phyloP scores from a whole-genome alignment of 2,329 filamentous ascomycete species.

The Stagonosporopsis chrysanthemi region DNA sequence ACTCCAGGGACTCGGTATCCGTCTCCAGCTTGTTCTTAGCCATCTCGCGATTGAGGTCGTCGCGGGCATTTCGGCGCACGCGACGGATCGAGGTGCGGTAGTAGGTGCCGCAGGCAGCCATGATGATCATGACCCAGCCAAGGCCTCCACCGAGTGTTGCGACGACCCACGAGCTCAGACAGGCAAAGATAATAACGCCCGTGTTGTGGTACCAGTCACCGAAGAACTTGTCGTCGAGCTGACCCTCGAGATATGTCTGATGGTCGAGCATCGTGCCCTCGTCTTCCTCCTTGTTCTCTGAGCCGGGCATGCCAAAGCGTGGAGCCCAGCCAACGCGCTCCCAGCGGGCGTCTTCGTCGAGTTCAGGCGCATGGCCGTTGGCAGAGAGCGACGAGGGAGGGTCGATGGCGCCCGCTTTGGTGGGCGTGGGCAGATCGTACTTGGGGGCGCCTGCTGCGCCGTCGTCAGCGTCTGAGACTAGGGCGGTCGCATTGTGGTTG shows the following conservation, averaged over 20 bases:
- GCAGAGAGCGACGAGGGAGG: conserved; percentile 56
- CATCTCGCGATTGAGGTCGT: conserved; percentile 90
- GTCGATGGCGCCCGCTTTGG: conserved; percentile 72
- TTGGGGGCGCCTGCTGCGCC: conserved; percentile 53
- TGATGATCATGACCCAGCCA: conserved; percentile 91
- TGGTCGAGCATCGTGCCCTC: conserved; percentile 81
- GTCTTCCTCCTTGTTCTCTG: conserved; percentile 61
- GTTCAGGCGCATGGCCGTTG: conserved; percentile 62
- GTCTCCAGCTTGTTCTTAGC: conserved; percentile 86
- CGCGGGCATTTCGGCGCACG: conserved; percentile 92
- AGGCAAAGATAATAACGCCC: conserved; percentile 91
- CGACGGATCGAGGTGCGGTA: conserved; percentile 94
- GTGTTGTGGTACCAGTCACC: conserved; percentile 99
- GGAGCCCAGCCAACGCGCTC: conserved; percentile 84
- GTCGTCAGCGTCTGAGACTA: conserved; percentile 75
- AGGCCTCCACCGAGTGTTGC: conserved; percentile 89
- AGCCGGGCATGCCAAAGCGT: conserved; percentile 69
- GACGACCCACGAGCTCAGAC: conserved; percentile 86
- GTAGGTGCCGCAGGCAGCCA: conserved; percentile 92
- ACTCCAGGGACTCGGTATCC: conserved; percentile 91
- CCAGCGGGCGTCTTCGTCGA: conserved; percentile 63
- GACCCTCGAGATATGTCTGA: conserved; percentile 83
- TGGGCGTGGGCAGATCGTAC: conserved; percentile 80
- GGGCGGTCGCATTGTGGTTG: conserved; percentile 69
- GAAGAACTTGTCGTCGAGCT: conserved; percentile 87